Evolutionary conservation across 2,329 filamentous ascomycete genomes (phyloP), one percentile per base, ranked within the genome.

Genomic region (Penicillium sp.): DNA sequence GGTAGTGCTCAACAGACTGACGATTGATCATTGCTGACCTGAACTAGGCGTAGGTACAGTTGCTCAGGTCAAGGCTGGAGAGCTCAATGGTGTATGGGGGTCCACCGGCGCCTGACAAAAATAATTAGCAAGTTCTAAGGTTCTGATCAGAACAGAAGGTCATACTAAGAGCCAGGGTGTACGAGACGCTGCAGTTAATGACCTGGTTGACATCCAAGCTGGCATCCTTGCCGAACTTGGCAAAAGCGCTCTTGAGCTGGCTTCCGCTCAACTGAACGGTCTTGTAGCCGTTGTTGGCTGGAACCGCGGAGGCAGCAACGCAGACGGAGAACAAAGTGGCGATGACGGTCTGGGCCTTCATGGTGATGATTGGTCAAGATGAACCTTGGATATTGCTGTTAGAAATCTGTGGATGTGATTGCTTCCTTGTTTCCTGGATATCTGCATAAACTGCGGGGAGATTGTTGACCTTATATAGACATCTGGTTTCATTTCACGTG

Each of bases 51-150:
- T 57, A 60, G 26, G 46, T 59, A 48, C 59, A 61, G 44, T 49
- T 53, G 11, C 47, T 33, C 15, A 61, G 54, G 31, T 61, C 54
- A 12, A 61, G 45, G 23, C 35, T 44, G 22, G 54, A 22, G 18
- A 61, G 41, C 9, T 53, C 47, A 29, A 59, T 55, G 35, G 47
- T 57, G 40, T 57, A 61, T 22, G 59, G 59, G 2, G 59, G 51
- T 14, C 46, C 55, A 20, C 44, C 26, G 9, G 31, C 9, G 49
- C 49, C 58, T 60, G 43, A 14, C 14, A 20, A 2, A 40, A 14
- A 8, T 0, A 6, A 22, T 33, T 25, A 35, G 40, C n/a, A 25
- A 7, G 18, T 43, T 33, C 9, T 1, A 23, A 22, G 18, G 8
- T n/a, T 6, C 7, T n/a, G 7, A 25, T 35, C 1, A 25, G 22